Percentiles rank a stretch among this genome's conserved stretches.
Conservation (phyloP, 1,284 basidiomycete genomes). For the Malassezia arunalokei region DNA sequence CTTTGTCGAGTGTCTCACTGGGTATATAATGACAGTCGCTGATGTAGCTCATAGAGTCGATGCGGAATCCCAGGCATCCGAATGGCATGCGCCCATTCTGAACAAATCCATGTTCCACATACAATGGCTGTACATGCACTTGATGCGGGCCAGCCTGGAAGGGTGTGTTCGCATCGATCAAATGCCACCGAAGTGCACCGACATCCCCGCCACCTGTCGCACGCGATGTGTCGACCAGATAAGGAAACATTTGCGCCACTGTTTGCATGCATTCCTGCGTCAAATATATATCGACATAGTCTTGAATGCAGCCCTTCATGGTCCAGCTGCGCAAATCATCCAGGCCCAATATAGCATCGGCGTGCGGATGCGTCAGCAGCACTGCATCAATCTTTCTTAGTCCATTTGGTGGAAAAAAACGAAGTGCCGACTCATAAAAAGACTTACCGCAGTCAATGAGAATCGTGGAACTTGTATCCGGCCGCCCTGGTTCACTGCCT, state of each 20-base stretch:
- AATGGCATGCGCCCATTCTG: conserved; percentile 20
- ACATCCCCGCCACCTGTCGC: conserved; percentile 40
- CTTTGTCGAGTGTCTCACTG: conserved; percentile 15
- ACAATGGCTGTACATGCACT: conserved; percentile 24
- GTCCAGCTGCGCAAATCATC: conserved; percentile 42
- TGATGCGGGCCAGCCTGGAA: conserved; percentile 15
- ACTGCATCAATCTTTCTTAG: conserved; percentile 32
- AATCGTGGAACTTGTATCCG: conserved; percentile 18
- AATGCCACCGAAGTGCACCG: conserved; percentile 34
- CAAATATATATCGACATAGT: conserved; percentile 34
- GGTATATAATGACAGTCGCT: conserved; percentile 37
- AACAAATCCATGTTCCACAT: conserved; percentile 32
- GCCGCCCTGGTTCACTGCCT: conserved; percentile 17
- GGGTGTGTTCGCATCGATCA: conserved; percentile 23
- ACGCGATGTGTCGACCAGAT: conserved; percentile 30
- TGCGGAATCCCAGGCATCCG: conserved; percentile 34
- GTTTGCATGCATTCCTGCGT: conserved; percentile 28
- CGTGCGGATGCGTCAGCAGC: conserved; percentile 39
- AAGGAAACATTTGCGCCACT: conserved; percentile 33
- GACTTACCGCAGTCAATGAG: conserved; percentile 44
- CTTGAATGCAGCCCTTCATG: conserved; percentile 31
- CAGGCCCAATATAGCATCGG: conserved; percentile 39
- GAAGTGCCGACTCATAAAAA: conserved; percentile 31
- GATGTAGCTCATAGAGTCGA: conserved; percentile 38
- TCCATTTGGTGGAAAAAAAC: conserved; percentile 21